phyloP scores from a whole-genome alignment of 768 basidiomycete species.

The Boletus fagicola region DNA sequence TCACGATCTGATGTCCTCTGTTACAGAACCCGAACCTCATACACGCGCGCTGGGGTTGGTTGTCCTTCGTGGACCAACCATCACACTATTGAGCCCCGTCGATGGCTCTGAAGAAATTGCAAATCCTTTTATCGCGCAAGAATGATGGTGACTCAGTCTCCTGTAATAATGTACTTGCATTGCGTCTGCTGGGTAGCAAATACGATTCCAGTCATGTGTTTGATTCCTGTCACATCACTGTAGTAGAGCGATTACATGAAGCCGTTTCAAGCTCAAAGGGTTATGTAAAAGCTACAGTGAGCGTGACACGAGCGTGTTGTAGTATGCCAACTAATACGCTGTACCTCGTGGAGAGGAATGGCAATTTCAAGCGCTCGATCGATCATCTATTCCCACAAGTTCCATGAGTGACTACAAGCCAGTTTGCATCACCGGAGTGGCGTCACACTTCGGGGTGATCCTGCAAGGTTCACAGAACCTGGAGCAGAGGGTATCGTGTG shows the following conservation, averaged over 20 bases:
- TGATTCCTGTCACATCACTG: conserved; percentile 10
- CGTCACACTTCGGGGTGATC: conserved; percentile 22
- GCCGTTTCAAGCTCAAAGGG: conserved; percentile 11
- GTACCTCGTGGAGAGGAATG: not conserved
- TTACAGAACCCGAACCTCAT: conserved; percentile 58
- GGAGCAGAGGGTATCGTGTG: conserved; percentile 13
- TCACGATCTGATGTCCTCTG: conserved; percentile 8
- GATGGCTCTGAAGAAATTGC: conserved; percentile 95
- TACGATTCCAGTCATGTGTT: conserved; percentile 1
- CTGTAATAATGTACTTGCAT: conserved; percentile 5
- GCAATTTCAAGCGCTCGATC: not conserved
- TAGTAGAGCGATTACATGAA: conserved; percentile 22
- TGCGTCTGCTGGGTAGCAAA: not conserved
- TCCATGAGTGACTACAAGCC: not conserved
- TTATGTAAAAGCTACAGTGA: conserved; percentile 13
- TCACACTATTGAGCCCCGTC: conserved; percentile 90
- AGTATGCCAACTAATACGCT: not conserved
- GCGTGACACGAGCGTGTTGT: not conserved
- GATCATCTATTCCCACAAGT: conserved; percentile 1
- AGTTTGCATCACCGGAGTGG: conserved; percentile 23
- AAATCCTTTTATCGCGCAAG: conserved; percentile 80
- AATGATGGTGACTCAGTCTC: conserved; percentile 34
- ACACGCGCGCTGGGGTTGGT: conserved; percentile 75
- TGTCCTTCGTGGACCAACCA: conserved; percentile 91
- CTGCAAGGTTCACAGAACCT: conserved; percentile 18